These are phyloP conservation scores for Prunus persica DNA, from an alignment of 306 rosid species.

Conservation along the genomic window DNA sequence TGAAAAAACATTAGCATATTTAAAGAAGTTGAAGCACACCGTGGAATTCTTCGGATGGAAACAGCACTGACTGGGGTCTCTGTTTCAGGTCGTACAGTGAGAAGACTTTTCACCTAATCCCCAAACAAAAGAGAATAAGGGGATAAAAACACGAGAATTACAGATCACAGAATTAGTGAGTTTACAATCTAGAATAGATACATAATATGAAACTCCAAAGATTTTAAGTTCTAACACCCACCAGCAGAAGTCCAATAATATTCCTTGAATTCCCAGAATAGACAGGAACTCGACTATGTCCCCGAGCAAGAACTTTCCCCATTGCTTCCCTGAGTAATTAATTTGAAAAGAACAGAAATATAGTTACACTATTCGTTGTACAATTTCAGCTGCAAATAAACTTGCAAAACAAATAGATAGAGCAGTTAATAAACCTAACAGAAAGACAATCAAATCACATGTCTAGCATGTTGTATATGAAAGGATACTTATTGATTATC, in stretches of 20 bases:
- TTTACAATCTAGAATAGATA: background rate
- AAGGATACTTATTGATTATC: background rate
- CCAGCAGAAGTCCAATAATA: slow-evolving; percentile 87
- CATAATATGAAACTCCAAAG: slow-evolving; percentile 4
- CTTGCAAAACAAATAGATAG: background rate
- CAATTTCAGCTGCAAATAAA: slow-evolving; percentile 7
- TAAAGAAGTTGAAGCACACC: slow-evolving; percentile 47
- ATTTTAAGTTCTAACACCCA: slow-evolving; percentile 30
- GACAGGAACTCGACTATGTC: slow-evolving; percentile 98
- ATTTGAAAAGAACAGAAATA: background rate
- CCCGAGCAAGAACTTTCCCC: slow-evolving; percentile 96
- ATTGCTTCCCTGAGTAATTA: slow-evolving; percentile 81
- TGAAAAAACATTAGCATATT: slow-evolving; percentile 5
- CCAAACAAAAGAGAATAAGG: slow-evolving; percentile 11
- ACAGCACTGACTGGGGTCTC: slow-evolving; percentile 96
- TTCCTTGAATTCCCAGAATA: slow-evolving; percentile 90
- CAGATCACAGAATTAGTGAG: background rate
- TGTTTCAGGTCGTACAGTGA: slow-evolving; percentile 94
- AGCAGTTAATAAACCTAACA: background rate
- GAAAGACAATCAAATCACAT: background rate
- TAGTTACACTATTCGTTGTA: background rate
- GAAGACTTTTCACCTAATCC: slow-evolving; percentile 89
- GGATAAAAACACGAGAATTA: slow-evolving; percentile 8
- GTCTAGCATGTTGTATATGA: background rate
- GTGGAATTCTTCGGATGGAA: slow-evolving; percentile 87